phyloP scores from a whole-genome alignment of 495 filamentous ascomycete species.

The Aspergillus indologenus region DNA sequence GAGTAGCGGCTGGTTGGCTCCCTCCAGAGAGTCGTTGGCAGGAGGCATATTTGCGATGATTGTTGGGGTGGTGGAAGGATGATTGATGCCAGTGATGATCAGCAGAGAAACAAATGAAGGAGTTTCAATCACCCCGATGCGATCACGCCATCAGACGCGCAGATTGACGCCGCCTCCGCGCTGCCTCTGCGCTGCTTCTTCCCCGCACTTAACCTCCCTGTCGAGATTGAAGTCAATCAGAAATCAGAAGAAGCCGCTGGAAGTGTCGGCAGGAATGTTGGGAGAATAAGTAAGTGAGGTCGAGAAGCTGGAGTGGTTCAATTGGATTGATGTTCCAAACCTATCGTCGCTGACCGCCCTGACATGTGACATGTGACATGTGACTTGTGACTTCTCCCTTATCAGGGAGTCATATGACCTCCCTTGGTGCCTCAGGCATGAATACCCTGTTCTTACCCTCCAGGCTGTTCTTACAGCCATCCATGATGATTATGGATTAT shows the following conservation, averaged over 20 bases:
- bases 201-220: neutral
- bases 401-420: neutral
- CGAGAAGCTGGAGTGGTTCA: too few species aligned
- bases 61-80: neutral
- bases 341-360: too few species aligned
- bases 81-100: neutral
- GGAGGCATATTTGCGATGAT: neutral
- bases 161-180: too few species aligned
- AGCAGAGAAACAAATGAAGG: neutral
- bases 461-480: too few species aligned
- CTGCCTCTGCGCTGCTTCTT: neutral
- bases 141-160: neutral
- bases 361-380: neutral
- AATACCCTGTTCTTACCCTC: too few species aligned
- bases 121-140: neutral
- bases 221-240: neutral
- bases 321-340: too few species aligned
- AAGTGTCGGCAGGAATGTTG: too few species aligned
- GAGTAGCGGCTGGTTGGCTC: neutral
- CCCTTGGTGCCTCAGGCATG: too few species aligned
- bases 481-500: too few species aligned
- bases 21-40: neutral
- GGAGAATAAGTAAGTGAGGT: too few species aligned
- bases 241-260: too few species aligned
- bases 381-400: too few species aligned